Evolutionary conservation across 192 early-diverging fungal species (phyloP).

Genomic region (Coemansia sp.): DNA sequence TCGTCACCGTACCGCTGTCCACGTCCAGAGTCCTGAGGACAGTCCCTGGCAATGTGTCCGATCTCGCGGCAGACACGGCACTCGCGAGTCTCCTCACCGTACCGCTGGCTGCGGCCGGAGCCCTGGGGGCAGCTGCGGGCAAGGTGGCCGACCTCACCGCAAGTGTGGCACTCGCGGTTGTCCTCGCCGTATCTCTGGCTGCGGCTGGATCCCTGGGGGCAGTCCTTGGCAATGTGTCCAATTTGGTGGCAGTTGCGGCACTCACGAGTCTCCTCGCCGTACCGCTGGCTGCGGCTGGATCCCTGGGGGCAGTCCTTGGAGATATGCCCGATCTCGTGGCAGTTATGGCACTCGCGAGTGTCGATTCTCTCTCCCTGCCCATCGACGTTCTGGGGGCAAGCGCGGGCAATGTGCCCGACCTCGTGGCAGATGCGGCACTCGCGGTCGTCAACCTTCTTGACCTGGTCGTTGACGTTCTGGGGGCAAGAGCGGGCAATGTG

Average conservation of each 20-base stretch:
- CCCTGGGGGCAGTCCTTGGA: slow-evolving; percentile 35
- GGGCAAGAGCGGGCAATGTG: slow-evolving; percentile 51
- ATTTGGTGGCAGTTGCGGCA: slow-evolving; percentile 55
- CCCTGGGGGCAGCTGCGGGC: slow-evolving; percentile 41
- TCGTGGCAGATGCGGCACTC: slow-evolving; percentile 56
- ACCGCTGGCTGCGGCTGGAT: slow-evolving; percentile 6
- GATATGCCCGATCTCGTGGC: slow-evolving; percentile 40
- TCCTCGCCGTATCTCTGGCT: slow-evolving; percentile 6
- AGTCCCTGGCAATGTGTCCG: slow-evolving; percentile 55
- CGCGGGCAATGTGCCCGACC: slow-evolving; percentile 47
- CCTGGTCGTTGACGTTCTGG: not conserved
- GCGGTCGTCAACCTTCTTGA: not conserved
- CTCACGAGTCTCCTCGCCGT: slow-evolving; percentile 14
- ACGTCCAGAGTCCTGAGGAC: slow-evolving; percentile 17
- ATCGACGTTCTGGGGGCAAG: slow-evolving; percentile 35
- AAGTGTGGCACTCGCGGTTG: slow-evolving; percentile 57
- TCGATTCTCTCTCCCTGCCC: slow-evolving; percentile 4
- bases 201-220: slow-evolving; percentile 19
- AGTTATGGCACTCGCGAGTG: slow-evolving; percentile 59
- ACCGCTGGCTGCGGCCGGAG: not conserved
- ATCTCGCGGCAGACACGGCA: slow-evolving; percentile 56
- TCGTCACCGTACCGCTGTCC: not conserved
- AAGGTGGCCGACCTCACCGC: slow-evolving; percentile 51
- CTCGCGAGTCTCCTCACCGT: slow-evolving; percentile 16
- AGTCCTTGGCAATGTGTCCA: slow-evolving; percentile 50